A percentile compares a stretch with the other conserved stretches of the same genome.
These are phyloP conservation scores for Rhodomyrtus psidioides DNA, from an alignment of 441 rosid species.

Conservation along the genomic window DNA sequence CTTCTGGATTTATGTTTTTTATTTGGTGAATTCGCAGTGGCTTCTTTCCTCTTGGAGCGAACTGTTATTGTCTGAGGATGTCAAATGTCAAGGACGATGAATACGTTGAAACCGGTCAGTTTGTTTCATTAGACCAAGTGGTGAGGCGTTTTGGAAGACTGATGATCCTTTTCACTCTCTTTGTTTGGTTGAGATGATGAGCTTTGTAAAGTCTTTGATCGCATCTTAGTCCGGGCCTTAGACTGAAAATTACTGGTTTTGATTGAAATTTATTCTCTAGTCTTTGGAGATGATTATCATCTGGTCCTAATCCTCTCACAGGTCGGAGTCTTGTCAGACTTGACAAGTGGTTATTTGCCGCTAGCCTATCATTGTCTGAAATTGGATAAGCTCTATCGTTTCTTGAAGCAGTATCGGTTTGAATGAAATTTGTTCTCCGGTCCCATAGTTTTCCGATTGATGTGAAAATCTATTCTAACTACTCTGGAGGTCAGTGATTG, in stretches of 20 bases:
- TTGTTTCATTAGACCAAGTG: background rate
- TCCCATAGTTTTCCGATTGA: background rate
- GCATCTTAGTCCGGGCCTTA: too few species aligned
- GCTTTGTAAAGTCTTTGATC: background rate
- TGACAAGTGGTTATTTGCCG: background rate
- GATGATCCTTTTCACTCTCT: too few species aligned
- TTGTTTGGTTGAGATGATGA: background rate
- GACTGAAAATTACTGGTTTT: background rate
- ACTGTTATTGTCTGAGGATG: too few species aligned
- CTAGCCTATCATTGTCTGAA: background rate
- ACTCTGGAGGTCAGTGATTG: too few species aligned
- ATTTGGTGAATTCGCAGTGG: too few species aligned
- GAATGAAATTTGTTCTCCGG: background rate
- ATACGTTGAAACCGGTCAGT: background rate
- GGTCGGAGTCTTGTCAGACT: background rate
- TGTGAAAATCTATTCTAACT: too few species aligned
- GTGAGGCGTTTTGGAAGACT: background rate
- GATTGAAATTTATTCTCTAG: background rate
- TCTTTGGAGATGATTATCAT: background rate
- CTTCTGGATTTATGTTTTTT: background rate
- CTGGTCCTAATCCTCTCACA: background rate
- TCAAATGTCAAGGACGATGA: background rate
- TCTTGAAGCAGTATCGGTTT: background rate
- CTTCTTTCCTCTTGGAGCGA: too few species aligned
- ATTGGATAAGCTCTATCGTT: background rate